These are phyloP conservation scores for Erodium maritimum DNA, from an alignment of 345 rosid species.

Conservation along the genomic window DNA sequence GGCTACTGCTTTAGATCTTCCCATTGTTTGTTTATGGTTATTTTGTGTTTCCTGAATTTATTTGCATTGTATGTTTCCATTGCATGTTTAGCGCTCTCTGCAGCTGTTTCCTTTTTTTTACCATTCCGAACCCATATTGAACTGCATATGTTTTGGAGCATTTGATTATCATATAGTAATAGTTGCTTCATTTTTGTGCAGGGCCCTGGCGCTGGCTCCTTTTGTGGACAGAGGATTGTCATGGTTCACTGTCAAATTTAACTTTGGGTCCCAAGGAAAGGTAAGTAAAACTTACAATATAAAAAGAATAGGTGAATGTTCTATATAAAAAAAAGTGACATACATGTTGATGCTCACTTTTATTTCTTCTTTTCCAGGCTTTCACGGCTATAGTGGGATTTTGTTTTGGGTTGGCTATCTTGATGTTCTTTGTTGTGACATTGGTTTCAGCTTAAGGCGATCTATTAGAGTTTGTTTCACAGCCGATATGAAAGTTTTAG, in stretches of 20 bases:
- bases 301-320: background rate
- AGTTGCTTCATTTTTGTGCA: conserved; percentile 16
- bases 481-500: no score
- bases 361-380: conserved; percentile 34
- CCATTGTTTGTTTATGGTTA: background rate
- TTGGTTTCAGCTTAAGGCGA: conserved; percentile 43
- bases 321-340: background rate
- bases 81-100: background rate
- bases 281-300: conserved; percentile 26
- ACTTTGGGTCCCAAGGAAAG: conserved; percentile 66
- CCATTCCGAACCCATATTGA: background rate
- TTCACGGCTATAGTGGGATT: conserved; percentile 47
- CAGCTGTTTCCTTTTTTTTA: no score
- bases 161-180: background rate
- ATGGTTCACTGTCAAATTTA: conserved; percentile 62
- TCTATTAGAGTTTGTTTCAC: background rate
- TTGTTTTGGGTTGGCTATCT: conserved; percentile 66
- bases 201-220: conserved; percentile 93
- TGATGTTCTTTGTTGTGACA: conserved; percentile 52
- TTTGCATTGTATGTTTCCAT: background rate
- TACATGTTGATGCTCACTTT: background rate
- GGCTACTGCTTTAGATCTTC: no score
- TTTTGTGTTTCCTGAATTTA: no score
- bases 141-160: background rate
- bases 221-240: conserved; percentile 70